Evolutionary conservation across 2,329 filamentous ascomycete genomes (phyloP).

Genomic region (Myriangium duriaei): DNA sequence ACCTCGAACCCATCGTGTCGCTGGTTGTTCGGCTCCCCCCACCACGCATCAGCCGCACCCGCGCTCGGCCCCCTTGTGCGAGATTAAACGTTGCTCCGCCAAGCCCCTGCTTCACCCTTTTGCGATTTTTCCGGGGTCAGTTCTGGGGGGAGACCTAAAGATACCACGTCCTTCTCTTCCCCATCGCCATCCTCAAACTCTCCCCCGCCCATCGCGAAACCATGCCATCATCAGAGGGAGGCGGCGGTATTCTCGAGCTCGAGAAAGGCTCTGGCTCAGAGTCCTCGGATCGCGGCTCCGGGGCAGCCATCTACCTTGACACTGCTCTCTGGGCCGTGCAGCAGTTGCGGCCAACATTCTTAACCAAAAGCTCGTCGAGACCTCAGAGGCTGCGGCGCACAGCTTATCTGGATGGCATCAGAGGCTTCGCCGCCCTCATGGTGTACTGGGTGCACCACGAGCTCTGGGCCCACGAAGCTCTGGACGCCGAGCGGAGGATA

Average conservation of each 20-base stretch:
- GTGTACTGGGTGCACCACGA: slow-evolving; percentile 52
- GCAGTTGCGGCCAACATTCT: slow-evolving; percentile 15
- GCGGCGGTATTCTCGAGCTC: no score
- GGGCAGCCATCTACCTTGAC: not conserved
- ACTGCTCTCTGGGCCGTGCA: slow-evolving; percentile 12
- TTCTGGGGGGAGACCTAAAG: no score
- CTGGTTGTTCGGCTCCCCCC: no score
- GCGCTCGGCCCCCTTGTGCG: no score
- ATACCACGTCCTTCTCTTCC: no score
- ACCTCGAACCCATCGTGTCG: no score
- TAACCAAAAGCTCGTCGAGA: slow-evolving; percentile 5
- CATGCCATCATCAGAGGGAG: not conserved
- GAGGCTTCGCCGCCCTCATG: slow-evolving; percentile 53
- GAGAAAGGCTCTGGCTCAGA: not conserved
- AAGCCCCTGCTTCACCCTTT: no score
- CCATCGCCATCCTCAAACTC: no score
- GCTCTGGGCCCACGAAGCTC: slow-evolving; percentile 40
- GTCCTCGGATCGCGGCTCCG: not conserved
- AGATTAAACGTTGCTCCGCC: no score
- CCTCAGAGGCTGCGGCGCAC: slow-evolving; percentile 33
- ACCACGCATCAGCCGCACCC: no score
- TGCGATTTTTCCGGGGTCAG: no score
- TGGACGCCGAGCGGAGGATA: slow-evolving; percentile 28
- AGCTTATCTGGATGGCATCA: slow-evolving; percentile 50
- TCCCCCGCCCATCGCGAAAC: no score